phyloP scores from a whole-genome alignment of 345 rosid genomes.

The Camelina laxa region DNA sequence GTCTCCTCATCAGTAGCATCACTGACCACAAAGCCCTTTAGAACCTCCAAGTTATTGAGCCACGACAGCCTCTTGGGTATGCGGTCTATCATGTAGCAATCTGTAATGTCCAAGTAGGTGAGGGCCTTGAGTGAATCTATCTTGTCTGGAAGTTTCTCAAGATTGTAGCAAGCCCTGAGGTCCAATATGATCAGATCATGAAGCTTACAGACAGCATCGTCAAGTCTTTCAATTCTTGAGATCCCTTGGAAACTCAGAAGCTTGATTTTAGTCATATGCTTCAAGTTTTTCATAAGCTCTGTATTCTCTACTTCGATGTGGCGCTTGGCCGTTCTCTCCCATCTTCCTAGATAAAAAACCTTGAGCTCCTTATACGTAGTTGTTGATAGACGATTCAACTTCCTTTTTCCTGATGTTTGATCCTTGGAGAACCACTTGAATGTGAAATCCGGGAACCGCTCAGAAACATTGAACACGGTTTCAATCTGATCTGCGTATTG shows the following conservation, averaged over 20 bases:
- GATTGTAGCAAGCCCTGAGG: constrained; percentile 60
- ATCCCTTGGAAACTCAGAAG: constrained; percentile 64
- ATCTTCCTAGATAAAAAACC: constrained; percentile 56
- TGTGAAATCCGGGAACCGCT: constrained; percentile 49
- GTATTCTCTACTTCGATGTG: constrained; percentile 54
- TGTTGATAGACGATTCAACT: neutral
- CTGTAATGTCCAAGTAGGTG: constrained; percentile 56
- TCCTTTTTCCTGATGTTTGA: neutral
- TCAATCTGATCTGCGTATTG: neutral
- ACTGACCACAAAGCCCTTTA: constrained; percentile 68
- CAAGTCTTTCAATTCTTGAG: constrained; percentile 52
- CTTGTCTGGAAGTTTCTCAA: constrained; percentile 54
- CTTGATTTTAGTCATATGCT: constrained; percentile 42
- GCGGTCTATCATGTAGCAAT: constrained; percentile 56
- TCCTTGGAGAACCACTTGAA: constrained; percentile 49
- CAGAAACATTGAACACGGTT: constrained; percentile 58
- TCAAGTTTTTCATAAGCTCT: constrained; percentile 40
- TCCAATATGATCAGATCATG: constrained; percentile 53
- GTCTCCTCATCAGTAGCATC: constrained; percentile 30
- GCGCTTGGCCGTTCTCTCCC: constrained; percentile 48
- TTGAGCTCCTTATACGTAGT: constrained; percentile 6
- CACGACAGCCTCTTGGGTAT: constrained; percentile 53
- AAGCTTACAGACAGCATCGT: constrained; percentile 42
- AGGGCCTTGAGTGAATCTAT: constrained; percentile 53
- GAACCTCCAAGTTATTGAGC: constrained; percentile 55